These are phyloP conservation scores for Verticillium tricorpus DNA, from an alignment of 2,329 filamentous ascomycete species.

Conservation along the genomic window DNA sequence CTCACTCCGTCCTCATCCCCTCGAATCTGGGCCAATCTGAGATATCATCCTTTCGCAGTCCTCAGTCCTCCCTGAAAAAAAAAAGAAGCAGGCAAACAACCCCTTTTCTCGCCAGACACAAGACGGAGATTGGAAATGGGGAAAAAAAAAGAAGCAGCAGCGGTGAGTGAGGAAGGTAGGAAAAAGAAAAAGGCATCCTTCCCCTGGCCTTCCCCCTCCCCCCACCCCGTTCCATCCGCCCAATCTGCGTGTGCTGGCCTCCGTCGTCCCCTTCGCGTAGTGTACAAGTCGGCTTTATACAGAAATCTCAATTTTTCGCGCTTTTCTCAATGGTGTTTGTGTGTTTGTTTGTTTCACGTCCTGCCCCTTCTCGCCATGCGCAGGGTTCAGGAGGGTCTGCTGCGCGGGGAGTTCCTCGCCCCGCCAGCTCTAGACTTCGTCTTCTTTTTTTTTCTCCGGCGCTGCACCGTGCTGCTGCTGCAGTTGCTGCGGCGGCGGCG, in stretches of 20 bases:
- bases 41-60: not conserved
- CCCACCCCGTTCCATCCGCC: slow-evolving; percentile 1
- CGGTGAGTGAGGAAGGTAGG: not conserved
- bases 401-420: not conserved
- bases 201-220: not conserved
- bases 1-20: not conserved
- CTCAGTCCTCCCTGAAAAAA: not conserved
- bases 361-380: not conserved
- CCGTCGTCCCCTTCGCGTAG: slow-evolving; percentile 4
- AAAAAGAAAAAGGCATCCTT: not conserved
- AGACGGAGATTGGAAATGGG: not conserved
- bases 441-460: not conserved
- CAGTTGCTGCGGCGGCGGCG: not conserved
- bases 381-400: not conserved
- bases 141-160: not conserved
- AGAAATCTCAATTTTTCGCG: slow-evolving; percentile 7
- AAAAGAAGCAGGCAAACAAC: not conserved
- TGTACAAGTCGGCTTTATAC: slow-evolving; percentile 15
- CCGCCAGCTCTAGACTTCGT: not conserved
- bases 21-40: not conserved
- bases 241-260: not conserved
- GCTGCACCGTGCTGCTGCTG: not conserved
- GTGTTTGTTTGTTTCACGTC: not conserved
- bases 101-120: not conserved
- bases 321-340: not conserved